These are phyloP conservation scores for Cercospora sesami DNA, from an alignment of 2,329 filamentous ascomycete species.

Conservation along the genomic window DNA sequence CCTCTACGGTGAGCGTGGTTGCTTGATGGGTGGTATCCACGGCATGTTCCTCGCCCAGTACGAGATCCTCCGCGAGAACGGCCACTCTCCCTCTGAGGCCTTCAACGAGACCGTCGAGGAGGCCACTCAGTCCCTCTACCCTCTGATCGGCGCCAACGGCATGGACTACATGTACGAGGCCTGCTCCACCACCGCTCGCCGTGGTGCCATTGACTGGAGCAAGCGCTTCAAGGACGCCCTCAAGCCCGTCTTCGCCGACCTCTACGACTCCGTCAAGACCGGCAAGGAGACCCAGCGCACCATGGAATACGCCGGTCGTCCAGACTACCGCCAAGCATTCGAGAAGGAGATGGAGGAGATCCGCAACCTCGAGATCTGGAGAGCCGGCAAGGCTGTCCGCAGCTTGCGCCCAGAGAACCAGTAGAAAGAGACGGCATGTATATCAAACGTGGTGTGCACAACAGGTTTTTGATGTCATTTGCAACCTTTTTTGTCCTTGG, in stretches of 20 bases:
- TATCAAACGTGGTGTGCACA: neutral
- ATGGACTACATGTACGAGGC: slow-evolving; percentile 99
- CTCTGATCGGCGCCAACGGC: slow-evolving; percentile 92
- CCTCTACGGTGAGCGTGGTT: slow-evolving; percentile 99
- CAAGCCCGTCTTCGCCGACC: slow-evolving; percentile 97
- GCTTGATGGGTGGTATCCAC: slow-evolving; percentile 99
- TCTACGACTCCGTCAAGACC: slow-evolving; percentile 89
- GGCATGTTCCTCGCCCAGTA: slow-evolving; percentile 99
- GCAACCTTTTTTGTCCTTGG: neutral
- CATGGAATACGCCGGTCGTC: slow-evolving; percentile 93
- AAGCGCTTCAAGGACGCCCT: slow-evolving; percentile 95
- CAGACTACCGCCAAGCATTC: slow-evolving; percentile 95
- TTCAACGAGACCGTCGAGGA: slow-evolving; percentile 99
- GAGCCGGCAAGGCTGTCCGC: slow-evolving; percentile 94
- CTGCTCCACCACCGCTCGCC: slow-evolving; percentile 97
- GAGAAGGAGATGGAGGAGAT: slow-evolving; percentile 99
- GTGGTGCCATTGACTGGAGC: slow-evolving; percentile 98
- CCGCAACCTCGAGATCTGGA: slow-evolving; percentile 97
- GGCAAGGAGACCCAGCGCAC: slow-evolving; percentile 94
- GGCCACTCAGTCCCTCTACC: slow-evolving; percentile 97
- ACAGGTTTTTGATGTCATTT: neutral
- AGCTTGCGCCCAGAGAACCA: slow-evolving; percentile 42
- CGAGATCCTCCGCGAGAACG: slow-evolving; percentile 98
- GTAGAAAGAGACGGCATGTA: slow-evolving; percentile 25
- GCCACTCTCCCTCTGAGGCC: slow-evolving; percentile 95